Evolutionary conservation across 2,329 filamentous ascomycete species (phyloP).

Genomic region (Hymenoscyphus albidus): DNA sequence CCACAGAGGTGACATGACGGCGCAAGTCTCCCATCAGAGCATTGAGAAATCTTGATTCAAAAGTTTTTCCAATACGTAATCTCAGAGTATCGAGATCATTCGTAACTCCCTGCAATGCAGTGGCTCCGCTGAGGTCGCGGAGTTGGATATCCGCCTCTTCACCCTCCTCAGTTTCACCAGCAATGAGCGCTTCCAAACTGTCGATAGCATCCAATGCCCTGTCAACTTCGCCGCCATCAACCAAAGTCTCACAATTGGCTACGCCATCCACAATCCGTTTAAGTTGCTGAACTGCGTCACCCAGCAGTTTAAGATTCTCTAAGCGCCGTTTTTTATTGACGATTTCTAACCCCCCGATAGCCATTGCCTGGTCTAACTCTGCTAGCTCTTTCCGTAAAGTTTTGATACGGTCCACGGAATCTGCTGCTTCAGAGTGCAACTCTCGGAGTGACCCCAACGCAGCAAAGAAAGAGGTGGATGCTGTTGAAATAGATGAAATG

Average conservation of each 20-base stretch:
- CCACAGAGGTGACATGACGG: conserved; percentile 71
- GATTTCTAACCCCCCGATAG: conserved; percentile 77
- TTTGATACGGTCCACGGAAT: conserved; percentile 85
- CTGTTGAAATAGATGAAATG: conserved; percentile 92
- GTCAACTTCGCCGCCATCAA: conserved; percentile 81
- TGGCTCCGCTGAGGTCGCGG: conserved; percentile 71
- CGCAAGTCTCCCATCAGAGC: conserved; percentile 76
- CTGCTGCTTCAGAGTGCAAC: conserved; percentile 85
- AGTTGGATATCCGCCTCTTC: conserved; percentile 32
- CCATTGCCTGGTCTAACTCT: conserved; percentile 81
- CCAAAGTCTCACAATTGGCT: conserved; percentile 70
- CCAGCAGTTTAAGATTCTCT: conserved; percentile 80
- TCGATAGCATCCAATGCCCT: conserved; percentile 75
- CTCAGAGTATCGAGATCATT: conserved; percentile 73
- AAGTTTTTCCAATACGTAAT: conserved; percentile 79
- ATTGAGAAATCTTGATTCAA: conserved; percentile 75
- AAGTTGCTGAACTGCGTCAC: conserved; percentile 79
- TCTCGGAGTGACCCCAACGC: conserved; percentile 87
- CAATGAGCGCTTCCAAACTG: conserved; percentile 72
- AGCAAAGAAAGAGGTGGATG: conserved; percentile 93
- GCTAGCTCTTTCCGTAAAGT: conserved; percentile 73
- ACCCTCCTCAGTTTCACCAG: conserved; percentile 53
- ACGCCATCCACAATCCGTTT: conserved; percentile 73
- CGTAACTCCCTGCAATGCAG: conserved; percentile 75
- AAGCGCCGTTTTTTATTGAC: conserved; percentile 76